These are phyloP conservation scores for Fraxinus xanthoxyloides DNA, from an alignment of 305 asterid genomes.

Conservation along the genomic window DNA sequence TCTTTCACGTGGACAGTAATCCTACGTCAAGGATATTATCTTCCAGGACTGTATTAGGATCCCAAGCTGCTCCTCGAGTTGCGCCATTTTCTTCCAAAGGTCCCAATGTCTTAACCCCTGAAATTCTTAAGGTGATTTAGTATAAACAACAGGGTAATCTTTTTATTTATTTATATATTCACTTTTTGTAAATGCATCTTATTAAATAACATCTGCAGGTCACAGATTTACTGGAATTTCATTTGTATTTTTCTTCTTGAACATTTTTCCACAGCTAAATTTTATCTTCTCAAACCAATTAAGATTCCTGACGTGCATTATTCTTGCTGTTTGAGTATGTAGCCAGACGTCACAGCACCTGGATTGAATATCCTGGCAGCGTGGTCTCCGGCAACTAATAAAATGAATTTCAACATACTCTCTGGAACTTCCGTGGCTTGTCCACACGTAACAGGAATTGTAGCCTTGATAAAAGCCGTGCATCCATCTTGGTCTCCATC, in stretches of 20 bases:
- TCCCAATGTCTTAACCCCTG: constrained; percentile 75
- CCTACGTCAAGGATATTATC: constrained; percentile 62
- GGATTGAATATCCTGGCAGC: constrained; percentile 94
- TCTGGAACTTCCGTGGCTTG: constrained; percentile 99
- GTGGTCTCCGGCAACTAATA: constrained; percentile 81
- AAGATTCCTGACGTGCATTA: background rate
- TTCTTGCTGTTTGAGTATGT: constrained; percentile 24
- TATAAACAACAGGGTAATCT: too few relatives aligned
- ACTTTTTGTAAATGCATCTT: background rate
- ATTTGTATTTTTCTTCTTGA: background rate
- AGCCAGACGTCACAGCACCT: constrained; percentile 93
- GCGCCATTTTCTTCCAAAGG: constrained; percentile 85
- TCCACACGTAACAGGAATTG: constrained; percentile 89
- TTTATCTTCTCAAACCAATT: background rate
- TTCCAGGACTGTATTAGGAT: constrained; percentile 75
- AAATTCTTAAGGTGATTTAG: constrained; percentile 66
- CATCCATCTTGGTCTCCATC: constrained; percentile 92
- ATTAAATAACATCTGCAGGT: background rate
- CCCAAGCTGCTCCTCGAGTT: constrained; percentile 74
- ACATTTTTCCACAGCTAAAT: background rate
- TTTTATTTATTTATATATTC: too few relatives aligned
- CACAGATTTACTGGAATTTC: background rate
- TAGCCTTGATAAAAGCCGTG: constrained; percentile 77
- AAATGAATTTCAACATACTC: constrained; percentile 57
- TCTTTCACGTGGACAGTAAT: constrained; percentile 38